Base-by-base conservation (phyloP, 495 filamentous ascomycete genomes). In the Pyrenula massariospora region DNA sequence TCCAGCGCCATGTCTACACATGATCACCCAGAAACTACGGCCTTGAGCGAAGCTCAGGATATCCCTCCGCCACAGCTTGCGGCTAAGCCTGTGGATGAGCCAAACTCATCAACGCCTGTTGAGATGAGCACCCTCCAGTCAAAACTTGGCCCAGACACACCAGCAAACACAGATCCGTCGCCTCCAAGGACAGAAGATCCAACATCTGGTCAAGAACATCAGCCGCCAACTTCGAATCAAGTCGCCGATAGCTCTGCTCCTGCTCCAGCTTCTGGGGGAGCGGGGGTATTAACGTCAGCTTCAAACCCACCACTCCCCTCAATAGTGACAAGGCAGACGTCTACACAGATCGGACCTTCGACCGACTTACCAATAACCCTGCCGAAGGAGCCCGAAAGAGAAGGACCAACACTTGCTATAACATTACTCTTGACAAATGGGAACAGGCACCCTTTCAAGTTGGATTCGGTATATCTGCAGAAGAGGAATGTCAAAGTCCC, bases 381-480 rank as follows among this genome's bases (percentile, higher is more conserved):
- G 8, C 50, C 50, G 59, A 73, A 78, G 59, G 70, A 77, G 59
- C 63, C 65, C 20, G 67, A 77, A 64, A 67, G 73, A 54, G 58
- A 65, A 22, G 76, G 77, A 8, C 73, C 75, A 11, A 69, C 70
- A 22, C 59, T 80, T 55, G 60, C 69, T 36, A 84, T 96, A 61
- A 94, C 87, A 20, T 73, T 96, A 11, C 77, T 95, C 10, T 79
- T 94, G 50, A 87, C 84, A 0, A 89, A 82, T 19, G 89, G 90
- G 12, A 85, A 88, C 24, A 78, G 89, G 53, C 89, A 95, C 69
- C 88, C 89, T 2, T 93, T 89, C 67, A 87, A 84, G 55, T 86
- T 96, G 59, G 88, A 93, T 70, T 85, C 85, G 56, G 89, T 85
- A 59, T 96, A 95, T 61, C 71, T 96, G 53, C 72, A 78, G 50